Evolutionary conservation across 2,329 filamentous ascomycete genomes (phyloP), one percentile per base, ranked within the genome.

Genomic region (Verticillium isaacii): DNA sequence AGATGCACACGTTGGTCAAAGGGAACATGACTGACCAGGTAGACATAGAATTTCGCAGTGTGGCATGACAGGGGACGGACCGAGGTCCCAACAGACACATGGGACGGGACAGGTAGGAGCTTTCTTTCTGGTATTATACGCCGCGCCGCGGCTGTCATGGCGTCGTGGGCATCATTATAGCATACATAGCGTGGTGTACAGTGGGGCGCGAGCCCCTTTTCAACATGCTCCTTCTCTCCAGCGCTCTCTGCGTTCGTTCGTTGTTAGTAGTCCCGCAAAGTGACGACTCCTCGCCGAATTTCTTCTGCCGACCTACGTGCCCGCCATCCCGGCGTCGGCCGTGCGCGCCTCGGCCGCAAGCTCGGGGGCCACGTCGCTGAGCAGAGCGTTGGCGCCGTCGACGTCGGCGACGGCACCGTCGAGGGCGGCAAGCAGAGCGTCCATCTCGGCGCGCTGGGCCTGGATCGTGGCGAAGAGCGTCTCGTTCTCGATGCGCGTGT

Each of bases 401-500:
- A 88, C 76, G 69, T 89, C 86, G 52, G 75, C 77, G 34, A 86
- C 77, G 7, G 80, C 77, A 32, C 73, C 75, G 68, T 87, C 85
- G 14, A 87, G 76, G 14, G 74, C 71, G 2, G 67, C 73, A 25
- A 87, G 72, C 50, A 89, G 73, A 23, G 71, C 72, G 60, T 80
- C 80, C 39, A 86, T 81, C 73, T 88, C 85, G 1, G 73, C 74
- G 63, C 84, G 78, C 76, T 89, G 86, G 50, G 70, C 73, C 58
- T 74, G 72, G 14, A 89, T 76, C 60, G 81, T 79, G 54, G 79
- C 78, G 62, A 80, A 82, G 19, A 88, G 73, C 6, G 73, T 75
- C 15, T 82, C 80, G 69, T 89, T 89, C 67, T 82, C 79, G 17
- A 80, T 77, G 70, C 87, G 84, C 54, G 78, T 78, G 25, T 83